Evolutionary conservation across 2,329 filamentous ascomycete genomes (phyloP).

Genomic region (Aspergillus glaucus): DNA sequence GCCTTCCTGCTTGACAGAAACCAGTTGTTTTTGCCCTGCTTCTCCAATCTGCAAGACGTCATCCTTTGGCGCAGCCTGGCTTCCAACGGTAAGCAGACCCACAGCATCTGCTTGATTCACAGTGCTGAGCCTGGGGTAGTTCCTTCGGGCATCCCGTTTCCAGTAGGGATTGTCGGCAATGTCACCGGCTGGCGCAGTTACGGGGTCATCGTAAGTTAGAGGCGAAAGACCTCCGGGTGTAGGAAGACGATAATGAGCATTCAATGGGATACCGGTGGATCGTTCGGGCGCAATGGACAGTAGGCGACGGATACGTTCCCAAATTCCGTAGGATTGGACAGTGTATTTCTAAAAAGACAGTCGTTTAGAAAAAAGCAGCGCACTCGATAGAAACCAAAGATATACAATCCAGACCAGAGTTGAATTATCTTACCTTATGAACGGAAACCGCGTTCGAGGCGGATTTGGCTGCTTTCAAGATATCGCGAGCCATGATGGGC

Average conservation of each 20-base stretch:
- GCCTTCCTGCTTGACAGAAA: conserved; percentile 68
- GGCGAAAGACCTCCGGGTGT: conserved; percentile 69
- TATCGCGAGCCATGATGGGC: conserved; percentile 29
- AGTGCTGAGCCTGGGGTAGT: conserved; percentile 73
- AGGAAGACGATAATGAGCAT: conserved; percentile 86
- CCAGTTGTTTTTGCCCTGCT: conserved; percentile 65
- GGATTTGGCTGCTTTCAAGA: conserved; percentile 34
- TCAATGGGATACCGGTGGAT: conserved; percentile 85
- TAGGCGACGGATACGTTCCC: conserved; percentile 72
- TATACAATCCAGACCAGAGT: neutral
- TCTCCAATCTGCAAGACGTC: conserved; percentile 69
- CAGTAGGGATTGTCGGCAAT: conserved; percentile 92
- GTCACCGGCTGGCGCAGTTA: conserved; percentile 76
- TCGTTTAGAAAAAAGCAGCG: neutral
- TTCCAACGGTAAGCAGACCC: conserved; percentile 77
- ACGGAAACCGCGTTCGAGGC: conserved; percentile 33
- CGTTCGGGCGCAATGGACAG: conserved; percentile 80
- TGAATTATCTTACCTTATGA: conserved; percentile 25
- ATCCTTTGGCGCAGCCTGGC: conserved; percentile 70
- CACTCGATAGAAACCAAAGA: neutral
- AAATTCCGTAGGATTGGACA: conserved; percentile 80
- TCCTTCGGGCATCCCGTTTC: conserved; percentile 82
- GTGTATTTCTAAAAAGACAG: conserved; percentile 74
- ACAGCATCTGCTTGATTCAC: conserved; percentile 81
- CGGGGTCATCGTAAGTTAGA: conserved; percentile 68